Conservation (phyloP, 805 yeast species). For the Sugiyamaella americana region DNA sequence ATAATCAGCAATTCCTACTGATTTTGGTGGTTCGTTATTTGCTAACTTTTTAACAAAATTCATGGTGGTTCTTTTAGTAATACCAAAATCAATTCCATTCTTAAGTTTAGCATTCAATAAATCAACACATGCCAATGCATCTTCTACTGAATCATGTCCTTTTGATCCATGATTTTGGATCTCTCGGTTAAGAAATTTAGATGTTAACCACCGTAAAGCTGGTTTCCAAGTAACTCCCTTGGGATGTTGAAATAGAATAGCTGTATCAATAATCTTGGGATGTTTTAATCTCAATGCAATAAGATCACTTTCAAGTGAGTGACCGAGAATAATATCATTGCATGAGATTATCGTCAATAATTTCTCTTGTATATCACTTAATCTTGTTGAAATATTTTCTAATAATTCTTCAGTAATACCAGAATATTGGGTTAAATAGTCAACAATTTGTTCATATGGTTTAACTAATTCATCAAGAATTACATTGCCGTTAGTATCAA, state of each 20-base stretch:
- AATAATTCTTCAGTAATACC: conserved; percentile 78
- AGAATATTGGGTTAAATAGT: conserved; percentile 77
- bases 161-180: conserved; percentile 59
- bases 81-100: conserved; percentile 65
- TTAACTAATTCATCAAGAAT: conserved; percentile 70
- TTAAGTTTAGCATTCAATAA: conserved; percentile 62
- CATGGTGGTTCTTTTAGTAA: conserved; percentile 15
- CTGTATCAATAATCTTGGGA: conserved; percentile 72
- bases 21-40: conserved; percentile 10
- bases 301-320: conserved; percentile 81
- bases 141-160: conserved; percentile 87
- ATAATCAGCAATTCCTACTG: conserved; percentile 33
- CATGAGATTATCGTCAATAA: conserved; percentile 44
- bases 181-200: conserved; percentile 44
- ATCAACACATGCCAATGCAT: conserved; percentile 73
- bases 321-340: conserved; percentile 74
- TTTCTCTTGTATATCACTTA: conserved; percentile 60
- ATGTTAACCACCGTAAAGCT: conserved; percentile 64
- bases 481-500: conserved; percentile 50
- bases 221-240: conserved; percentile 80
- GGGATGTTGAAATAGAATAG: conserved; percentile 65
- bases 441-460: conserved; percentile 67
- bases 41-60: conserved; percentile 14
- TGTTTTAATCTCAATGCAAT: conserved; percentile 66
- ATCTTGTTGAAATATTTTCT: conserved; percentile 53